Base-by-base conservation (phyloP, 495 filamentous ascomycete species). In the Neurospora cerealis region DNA sequence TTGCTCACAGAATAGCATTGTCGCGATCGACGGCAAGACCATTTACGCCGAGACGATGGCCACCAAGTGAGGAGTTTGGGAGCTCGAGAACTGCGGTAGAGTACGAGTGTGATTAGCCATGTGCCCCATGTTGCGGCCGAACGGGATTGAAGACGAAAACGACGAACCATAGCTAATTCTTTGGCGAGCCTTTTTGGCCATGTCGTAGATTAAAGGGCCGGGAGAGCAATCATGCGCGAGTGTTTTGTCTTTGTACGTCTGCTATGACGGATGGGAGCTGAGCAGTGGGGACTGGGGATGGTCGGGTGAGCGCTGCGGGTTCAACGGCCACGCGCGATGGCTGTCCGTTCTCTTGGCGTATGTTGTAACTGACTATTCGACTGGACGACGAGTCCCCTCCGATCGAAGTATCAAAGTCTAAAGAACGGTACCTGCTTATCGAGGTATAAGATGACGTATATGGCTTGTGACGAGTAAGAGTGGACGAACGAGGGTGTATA, bases 11-110 rank as follows among this genome's bases (percentile, higher is more conserved):
- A 73, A 98, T 95, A 48, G 91, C 92, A 81, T 93, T 91, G 71
- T 92, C 88, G 74, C 86, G 86, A 83, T 98, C 96, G 41, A 97
- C 89, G 62, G 94, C 92, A 76, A 99, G 87, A 74, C 95, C 94
- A 83, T 97, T 97, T 72, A 98, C 94, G 72, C 96, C 96, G 70
- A 98, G 87, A 78, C 95, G 89, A 84, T 99, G 96, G 72, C 95
- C 95, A 71, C 84, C 84, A 72, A 92, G 93, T 21, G 93, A 90
- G 54, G 94, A 93, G 84, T 97, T 93, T 74, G 94, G 93, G 70
- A 96, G 92, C 80, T 97, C 96, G 76, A 99, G 89, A 83, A 99
- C 96, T 99, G 79, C 38, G 70, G 74, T 40, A 66, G 69, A 9
- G 71, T 72, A 17, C 9, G 17, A 69, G 74, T 60, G 69, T 73